Conservation (phyloP, 306 rosid species). For the Cucumis cinereus region DNA sequence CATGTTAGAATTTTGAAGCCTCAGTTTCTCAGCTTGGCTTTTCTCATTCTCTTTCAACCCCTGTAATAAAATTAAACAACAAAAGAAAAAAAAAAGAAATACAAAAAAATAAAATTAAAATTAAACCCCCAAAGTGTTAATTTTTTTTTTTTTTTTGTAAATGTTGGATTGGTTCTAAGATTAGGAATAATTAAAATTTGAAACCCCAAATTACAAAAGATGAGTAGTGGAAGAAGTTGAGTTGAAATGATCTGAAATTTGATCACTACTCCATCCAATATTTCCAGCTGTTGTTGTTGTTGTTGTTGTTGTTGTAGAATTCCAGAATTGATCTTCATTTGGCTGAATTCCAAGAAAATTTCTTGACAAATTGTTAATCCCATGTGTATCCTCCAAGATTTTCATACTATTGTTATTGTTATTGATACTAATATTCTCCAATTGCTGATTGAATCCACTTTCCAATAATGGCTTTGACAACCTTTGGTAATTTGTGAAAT, state of each 20-base stretch:
- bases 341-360: conserved; percentile 38
- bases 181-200: not conserved
- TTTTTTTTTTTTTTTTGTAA: not conserved
- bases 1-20: not conserved
- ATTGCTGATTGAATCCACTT: conserved; percentile 12
- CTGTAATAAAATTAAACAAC: not conserved
- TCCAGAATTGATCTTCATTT: conserved; percentile 34
- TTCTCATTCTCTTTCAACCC: not conserved
- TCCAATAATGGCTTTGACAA: conserved; percentile 32
- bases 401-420: conserved; percentile 15
- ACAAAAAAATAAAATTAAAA: not conserved
- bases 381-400: conserved; percentile 39
- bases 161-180: not conserved
- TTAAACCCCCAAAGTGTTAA: not conserved
- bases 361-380: conserved; percentile 37
- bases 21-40: not conserved
- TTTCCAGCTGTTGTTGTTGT: conserved; percentile 7
- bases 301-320: not conserved
- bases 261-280: conserved; percentile 40
- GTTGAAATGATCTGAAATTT: conserved; percentile 37
- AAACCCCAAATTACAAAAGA: conserved; percentile 25
- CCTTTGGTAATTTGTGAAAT: conserved; percentile 1
- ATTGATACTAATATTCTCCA: not conserved
- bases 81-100: not conserved
- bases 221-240: conserved; percentile 34